These are phyloP conservation scores for Leccinellum albellum DNA, from an alignment of 768 basidiomycete genomes.

Conservation along the genomic window DNA sequence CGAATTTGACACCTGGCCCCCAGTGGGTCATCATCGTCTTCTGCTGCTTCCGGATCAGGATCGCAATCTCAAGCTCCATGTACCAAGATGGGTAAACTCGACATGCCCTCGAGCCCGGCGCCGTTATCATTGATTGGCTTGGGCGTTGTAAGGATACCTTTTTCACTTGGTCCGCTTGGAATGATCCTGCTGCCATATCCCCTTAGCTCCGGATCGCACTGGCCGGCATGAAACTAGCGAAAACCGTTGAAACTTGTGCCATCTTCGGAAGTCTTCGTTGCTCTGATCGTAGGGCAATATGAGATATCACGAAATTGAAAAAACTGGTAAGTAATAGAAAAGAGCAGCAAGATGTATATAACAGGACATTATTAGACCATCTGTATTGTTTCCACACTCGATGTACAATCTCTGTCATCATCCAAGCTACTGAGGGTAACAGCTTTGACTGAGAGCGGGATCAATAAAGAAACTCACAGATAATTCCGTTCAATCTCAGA, in stretches of 20 bases:
- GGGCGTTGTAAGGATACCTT: neutral
- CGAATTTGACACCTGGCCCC: too few relatives aligned
- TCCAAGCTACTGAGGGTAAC: slow-evolving; percentile 41
- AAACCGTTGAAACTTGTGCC: too few relatives aligned
- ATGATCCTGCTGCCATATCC: neutral
- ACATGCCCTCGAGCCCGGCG: too few relatives aligned
- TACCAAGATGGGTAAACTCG: too few relatives aligned
- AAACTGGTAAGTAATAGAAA: neutral
- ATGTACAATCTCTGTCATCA: slow-evolving; percentile 41
- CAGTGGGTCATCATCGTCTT: too few relatives aligned
- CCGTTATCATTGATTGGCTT: neutral
- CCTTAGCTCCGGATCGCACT: neutral
- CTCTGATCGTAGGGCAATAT: too few relatives aligned
- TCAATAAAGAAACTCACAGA: slow-evolving; percentile 46
- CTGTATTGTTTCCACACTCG: slow-evolving; percentile 54
- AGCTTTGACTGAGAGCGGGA: neutral
- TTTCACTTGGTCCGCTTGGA: neutral
- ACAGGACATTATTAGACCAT: slow-evolving; percentile 12
- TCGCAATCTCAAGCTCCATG: too few relatives aligned
- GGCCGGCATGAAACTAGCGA: too few relatives aligned
- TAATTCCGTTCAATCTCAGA: slow-evolving; percentile 92
- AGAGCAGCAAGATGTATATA: neutral
- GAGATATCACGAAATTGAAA: slow-evolving; percentile 1
- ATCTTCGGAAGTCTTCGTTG: too few relatives aligned
- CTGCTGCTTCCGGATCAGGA: too few relatives aligned